Evolutionary conservation across 2,329 filamentous ascomycete species (phyloP), one percentile per base, ranked within the genome.

Genomic region (Neobulgaria alba): DNA sequence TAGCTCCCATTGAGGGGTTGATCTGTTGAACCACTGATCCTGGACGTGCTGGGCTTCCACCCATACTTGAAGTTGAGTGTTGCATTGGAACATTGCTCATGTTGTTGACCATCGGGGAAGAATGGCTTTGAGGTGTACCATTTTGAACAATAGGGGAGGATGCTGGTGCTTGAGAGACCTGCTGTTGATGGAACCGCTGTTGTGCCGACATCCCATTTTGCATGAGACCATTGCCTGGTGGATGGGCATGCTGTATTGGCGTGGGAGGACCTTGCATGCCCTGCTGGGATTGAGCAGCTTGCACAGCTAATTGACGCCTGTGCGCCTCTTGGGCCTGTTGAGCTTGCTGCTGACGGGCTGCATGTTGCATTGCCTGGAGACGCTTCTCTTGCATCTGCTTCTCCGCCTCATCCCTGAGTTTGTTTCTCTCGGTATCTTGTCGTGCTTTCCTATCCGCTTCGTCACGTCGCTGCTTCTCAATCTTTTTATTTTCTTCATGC

Each of bases 401-500:
- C 39, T 38, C 46, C n/a, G 46, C 46, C 39, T 60, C 57, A 23
- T 55, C 47, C 33, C 51, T 53, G 29, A 58, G 54, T 41, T 65
- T 64, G 47, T 70, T 68, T 41, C 67, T 55, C 66, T 73, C 67
- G 9, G 62, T 61, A 23, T 68, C 63, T 42, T 67, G 63, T 23
- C 67, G 59, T 39, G 66, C 63, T 50, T 75, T 71, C 43, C 67
- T 58, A 59, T 71, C 54, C 63, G 64, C 42, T 61, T 60, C 40
- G 63, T 63, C 50, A 43, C 82, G 75, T 49, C 79, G 75, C 39
- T 77, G 68, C 61, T 87, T 87, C 55, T 92, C 85, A 43, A 81
- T 77, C 45, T 83, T 82, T 50, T 79, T 80, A 57, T 79, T 83
- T 59, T 93, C 85, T 18, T 80, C 79, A 45, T 87, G 82, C 32